Percentiles rank a stretch among this genome's conserved stretches.
Conservation (phyloP, 2,329 filamentous ascomycete species). For the Cyphellophora attinorum region DNA sequence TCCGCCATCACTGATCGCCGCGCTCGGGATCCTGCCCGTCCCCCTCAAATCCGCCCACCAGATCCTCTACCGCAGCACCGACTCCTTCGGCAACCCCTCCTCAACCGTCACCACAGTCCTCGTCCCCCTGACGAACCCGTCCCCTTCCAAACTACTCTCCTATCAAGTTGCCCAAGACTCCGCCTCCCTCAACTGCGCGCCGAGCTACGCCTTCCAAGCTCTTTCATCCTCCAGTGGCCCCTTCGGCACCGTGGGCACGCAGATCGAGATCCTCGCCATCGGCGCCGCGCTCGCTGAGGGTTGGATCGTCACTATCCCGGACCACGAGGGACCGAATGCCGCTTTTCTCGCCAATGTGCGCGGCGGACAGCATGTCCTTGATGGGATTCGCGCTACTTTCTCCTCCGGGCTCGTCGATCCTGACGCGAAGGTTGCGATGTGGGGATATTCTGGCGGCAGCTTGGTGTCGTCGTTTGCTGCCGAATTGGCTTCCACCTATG, state of each 20-base stretch:
- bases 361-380: conserved; percentile 34
- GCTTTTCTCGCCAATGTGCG: conserved; percentile 32
- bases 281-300: conserved; percentile 29
- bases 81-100: conserved; percentile 26
- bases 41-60: conserved; percentile 19
- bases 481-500: conserved; percentile 43
- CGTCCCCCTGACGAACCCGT: conserved; percentile 23
- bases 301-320: conserved; percentile 40
- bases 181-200: conserved; percentile 19
- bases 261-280: conserved; percentile 26
- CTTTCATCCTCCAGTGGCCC: conserved; percentile 20
- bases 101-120: conserved; percentile 31
- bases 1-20: conserved; percentile 7
- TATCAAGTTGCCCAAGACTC: conserved; percentile 30
- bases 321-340: conserved; percentile 36
- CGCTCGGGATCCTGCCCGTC: conserved; percentile 2
- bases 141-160: conserved; percentile 27
- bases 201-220: conserved; percentile 23
- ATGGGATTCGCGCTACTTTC: conserved; percentile 33
- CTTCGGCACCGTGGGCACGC: conserved; percentile 17
- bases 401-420: conserved; percentile 22
- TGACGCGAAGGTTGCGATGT: conserved; percentile 32
- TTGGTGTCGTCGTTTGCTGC: conserved; percentile 44
- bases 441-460: conserved; percentile 49
- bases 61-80: conserved; percentile 32